These are phyloP conservation scores for Geranomyces michiganensis DNA, from an alignment of 192 early-diverging fungal genomes.

Conservation along the genomic window DNA sequence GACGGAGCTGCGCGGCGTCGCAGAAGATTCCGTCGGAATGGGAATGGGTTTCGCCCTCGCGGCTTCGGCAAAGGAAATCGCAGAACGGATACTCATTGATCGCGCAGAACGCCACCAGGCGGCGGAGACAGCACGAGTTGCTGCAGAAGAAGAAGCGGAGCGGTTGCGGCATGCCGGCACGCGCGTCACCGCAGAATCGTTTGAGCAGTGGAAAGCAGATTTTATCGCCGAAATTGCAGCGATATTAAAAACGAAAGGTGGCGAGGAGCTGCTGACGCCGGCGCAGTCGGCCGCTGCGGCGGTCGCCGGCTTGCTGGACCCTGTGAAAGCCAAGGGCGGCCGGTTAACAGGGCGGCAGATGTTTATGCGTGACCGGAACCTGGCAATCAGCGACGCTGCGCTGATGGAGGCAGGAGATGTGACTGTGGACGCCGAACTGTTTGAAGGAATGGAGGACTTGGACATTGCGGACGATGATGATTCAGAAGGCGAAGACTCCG, in stretches of 20 bases:
- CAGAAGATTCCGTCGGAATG: slow-evolving; percentile 83
- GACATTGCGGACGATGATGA: slow-evolving; percentile 60
- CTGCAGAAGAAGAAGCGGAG: slow-evolving; percentile 70
- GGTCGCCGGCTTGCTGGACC: slow-evolving; percentile 45
- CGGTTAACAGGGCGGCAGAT: slow-evolving; percentile 74
- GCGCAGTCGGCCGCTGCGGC: slow-evolving; percentile 31
- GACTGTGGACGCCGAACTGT: slow-evolving; percentile 72
- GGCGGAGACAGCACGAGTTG: slow-evolving; percentile 56
- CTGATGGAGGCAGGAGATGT: slow-evolving; percentile 86
- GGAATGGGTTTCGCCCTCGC: slow-evolving; percentile 89
- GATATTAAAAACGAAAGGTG: slow-evolving; percentile 21
- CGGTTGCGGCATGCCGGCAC: slow-evolving; percentile 79
- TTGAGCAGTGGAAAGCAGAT: slow-evolving; percentile 75
- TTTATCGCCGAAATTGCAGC: slow-evolving; percentile 74
- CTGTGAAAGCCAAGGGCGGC: slow-evolving; percentile 35
- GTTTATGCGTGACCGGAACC: slow-evolving; percentile 87
- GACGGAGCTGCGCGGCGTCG: slow-evolving; percentile 25
- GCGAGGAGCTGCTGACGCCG: slow-evolving; percentile 30
- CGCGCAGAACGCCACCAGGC: slow-evolving; percentile 57
- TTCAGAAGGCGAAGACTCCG: slow-evolving; percentile 64
- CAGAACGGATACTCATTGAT: slow-evolving; percentile 63
- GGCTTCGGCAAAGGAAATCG: slow-evolving; percentile 70
- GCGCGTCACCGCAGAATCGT: slow-evolving; percentile 74
- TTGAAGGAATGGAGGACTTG: slow-evolving; percentile 67
- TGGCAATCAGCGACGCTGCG: slow-evolving; percentile 80